These are phyloP conservation scores for Calonectria hongkongensis DNA, from an alignment of 2,329 filamentous ascomycete genomes.

Conservation along the genomic window DNA sequence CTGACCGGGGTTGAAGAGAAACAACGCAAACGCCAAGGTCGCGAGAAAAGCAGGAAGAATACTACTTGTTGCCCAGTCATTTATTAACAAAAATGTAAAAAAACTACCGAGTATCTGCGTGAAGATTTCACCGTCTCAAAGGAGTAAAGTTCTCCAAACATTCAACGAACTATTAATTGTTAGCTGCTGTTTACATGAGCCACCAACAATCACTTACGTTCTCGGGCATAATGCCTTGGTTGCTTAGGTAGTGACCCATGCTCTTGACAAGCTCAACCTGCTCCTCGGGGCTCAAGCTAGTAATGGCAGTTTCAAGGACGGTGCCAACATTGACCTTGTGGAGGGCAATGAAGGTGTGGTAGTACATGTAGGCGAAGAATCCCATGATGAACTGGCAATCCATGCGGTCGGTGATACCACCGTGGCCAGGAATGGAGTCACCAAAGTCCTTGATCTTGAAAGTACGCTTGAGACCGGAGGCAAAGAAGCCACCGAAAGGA, in stretches of 20 bases:
- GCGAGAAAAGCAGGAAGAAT: slow-evolving; percentile 42
- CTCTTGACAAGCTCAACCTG: slow-evolving; percentile 87
- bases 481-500: slow-evolving; percentile 98
- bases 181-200: slow-evolving; percentile 15
- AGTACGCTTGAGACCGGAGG: slow-evolving; percentile 96
- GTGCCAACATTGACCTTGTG: slow-evolving; percentile 90
- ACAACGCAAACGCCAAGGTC: slow-evolving; percentile 44
- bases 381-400: slow-evolving; percentile 99
- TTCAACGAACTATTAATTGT: slow-evolving; percentile 48
- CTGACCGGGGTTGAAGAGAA: slow-evolving; percentile 28
- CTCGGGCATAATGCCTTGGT: slow-evolving; percentile 72
- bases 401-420: slow-evolving; percentile 99
- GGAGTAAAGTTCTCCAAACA: slow-evolving; percentile 54
- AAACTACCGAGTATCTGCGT: slow-evolving; percentile 29
- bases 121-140: slow-evolving; percentile 47
- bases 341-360: slow-evolving; percentile 95
- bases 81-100: slow-evolving; percentile 46
- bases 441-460: slow-evolving; percentile 99
- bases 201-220: slow-evolving; percentile 53
- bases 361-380: slow-evolving; percentile 98
- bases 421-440: slow-evolving; percentile 97
- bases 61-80: slow-evolving; percentile 35
- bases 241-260: slow-evolving; percentile 78
- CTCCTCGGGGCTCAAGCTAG: slow-evolving; percentile 89
- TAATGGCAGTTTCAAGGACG: slow-evolving; percentile 94